Evolutionary conservation across 1,284 basidiomycete species (phyloP).

Genomic region (Bondarzewia mesenterica): DNA sequence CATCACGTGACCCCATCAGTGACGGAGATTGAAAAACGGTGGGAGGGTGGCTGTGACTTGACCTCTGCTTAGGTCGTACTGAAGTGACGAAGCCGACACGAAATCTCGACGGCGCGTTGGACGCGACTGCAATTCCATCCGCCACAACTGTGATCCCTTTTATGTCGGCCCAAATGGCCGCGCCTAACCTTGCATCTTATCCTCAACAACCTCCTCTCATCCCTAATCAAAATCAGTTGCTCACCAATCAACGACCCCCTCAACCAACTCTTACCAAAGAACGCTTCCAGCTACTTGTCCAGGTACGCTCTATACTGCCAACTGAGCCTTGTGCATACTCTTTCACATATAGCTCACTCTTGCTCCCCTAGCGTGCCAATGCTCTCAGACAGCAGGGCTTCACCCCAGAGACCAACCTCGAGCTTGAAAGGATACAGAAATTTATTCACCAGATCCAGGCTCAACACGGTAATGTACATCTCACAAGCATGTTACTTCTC

Average conservation of each 20-base stretch:
- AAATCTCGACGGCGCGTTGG: conserved; percentile 7
- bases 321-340: neutral
- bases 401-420: conserved; percentile 27
- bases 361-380: conserved; percentile 25
- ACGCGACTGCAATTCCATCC: conserved; percentile 15
- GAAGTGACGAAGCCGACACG: neutral
- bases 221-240: neutral
- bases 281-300: conserved; percentile 18
- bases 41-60: neutral
- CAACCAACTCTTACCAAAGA: conserved; percentile 16
- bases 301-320: conserved; percentile 13
- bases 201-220: conserved; percentile 16
- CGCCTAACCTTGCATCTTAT: conserved; percentile 20
- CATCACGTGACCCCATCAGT: conserved; percentile 8
- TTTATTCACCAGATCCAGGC: conserved; percentile 21
- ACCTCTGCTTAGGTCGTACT: too few relatives aligned
- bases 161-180: conserved; percentile 18
- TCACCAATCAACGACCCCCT: conserved; percentile 15
- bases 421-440: conserved; percentile 25
- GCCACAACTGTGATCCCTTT: conserved; percentile 4
- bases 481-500: neutral
- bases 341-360: neutral
- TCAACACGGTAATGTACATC: conserved; percentile 16
- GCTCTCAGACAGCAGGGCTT: conserved; percentile 22
- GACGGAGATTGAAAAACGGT: conserved; percentile 2